Evolutionary conservation across 2,329 filamentous ascomycete genomes (phyloP).

Genomic region (Aspergillus texensis): DNA sequence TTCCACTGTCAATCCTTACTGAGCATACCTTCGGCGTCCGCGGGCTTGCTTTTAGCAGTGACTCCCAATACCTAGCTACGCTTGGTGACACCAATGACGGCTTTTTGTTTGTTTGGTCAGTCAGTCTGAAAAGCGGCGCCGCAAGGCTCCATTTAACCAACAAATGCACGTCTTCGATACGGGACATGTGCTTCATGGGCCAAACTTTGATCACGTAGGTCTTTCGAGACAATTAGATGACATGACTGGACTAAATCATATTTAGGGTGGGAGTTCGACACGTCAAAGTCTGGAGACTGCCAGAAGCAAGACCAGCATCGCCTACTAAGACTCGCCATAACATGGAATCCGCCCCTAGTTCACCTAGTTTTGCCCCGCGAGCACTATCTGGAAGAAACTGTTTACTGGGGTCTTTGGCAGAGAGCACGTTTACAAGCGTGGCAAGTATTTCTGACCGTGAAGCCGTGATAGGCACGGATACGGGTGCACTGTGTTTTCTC

Average conservation of each 20-base stretch:
- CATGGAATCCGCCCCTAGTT: conserved; percentile 36
- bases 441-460: conserved; percentile 71
- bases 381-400: conserved; percentile 86
- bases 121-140: conserved; percentile 79
- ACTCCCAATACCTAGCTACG: conserved; percentile 84
- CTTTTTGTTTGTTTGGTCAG: conserved; percentile 87
- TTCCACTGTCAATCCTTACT: conserved; percentile 78
- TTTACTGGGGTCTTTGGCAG: conserved; percentile 76
- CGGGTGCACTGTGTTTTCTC: conserved; percentile 84
- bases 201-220: conserved; percentile 73
- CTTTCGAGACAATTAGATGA: background rate
- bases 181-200: conserved; percentile 89
- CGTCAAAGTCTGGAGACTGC: conserved; percentile 89
- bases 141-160: conserved; percentile 83
- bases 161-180: conserved; percentile 85
- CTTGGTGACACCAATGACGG: conserved; percentile 89
- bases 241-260: conserved; percentile 15
- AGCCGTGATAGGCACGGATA: conserved; percentile 82
- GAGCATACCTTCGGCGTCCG: conserved; percentile 91
- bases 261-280: conserved; percentile 75
- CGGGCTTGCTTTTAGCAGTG: conserved; percentile 84
- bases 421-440: conserved; percentile 81
- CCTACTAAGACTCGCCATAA: conserved; percentile 65
- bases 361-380: conserved; percentile 56
- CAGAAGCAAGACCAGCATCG: conserved; percentile 64